phyloP scores from a whole-genome alignment of 164 flowering plant genomes.

The Annona squamosa region DNA sequence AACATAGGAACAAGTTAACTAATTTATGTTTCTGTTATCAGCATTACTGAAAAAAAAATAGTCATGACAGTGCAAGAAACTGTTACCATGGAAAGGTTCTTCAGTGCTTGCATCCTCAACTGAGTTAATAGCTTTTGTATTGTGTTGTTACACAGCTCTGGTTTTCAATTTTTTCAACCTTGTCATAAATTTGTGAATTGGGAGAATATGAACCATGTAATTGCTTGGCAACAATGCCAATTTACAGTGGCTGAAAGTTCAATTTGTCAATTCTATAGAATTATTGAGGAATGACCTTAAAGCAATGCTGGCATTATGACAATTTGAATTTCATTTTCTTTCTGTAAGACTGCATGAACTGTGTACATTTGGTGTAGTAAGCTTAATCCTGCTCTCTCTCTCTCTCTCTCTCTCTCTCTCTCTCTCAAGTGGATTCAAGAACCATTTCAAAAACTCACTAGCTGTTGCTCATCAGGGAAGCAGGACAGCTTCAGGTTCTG shows the following conservation, averaged over 20 bases:
- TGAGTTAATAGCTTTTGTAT: too few species aligned
- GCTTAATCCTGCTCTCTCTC: background rate
- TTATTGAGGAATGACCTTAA: too few species aligned
- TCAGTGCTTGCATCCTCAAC: too few species aligned
- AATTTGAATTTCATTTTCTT: background rate
- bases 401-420: background rate
- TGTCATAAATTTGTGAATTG: too few species aligned
- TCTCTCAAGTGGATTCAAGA: background rate
- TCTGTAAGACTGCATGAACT: background rate
- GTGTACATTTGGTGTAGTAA: background rate
- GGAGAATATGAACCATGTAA: too few species aligned
- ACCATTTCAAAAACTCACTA: background rate
- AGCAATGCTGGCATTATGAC: background rate
- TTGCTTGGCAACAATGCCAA: too few species aligned
- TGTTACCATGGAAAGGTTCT: too few species aligned
- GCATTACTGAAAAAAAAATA: background rate
- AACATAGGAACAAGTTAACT: background rate
- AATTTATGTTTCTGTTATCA: background rate
- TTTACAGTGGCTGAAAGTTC: background rate
- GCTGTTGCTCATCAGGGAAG: constrained; percentile 42
- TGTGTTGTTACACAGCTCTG: too few species aligned
- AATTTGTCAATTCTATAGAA: background rate
- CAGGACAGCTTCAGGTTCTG: constrained; percentile 89
- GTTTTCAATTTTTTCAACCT: too few species aligned
- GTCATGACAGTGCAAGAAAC: background rate